These are phyloP conservation scores for Exophiala aquamarina DNA, from an alignment of 2,329 filamentous ascomycete genomes.

Conservation along the genomic window DNA sequence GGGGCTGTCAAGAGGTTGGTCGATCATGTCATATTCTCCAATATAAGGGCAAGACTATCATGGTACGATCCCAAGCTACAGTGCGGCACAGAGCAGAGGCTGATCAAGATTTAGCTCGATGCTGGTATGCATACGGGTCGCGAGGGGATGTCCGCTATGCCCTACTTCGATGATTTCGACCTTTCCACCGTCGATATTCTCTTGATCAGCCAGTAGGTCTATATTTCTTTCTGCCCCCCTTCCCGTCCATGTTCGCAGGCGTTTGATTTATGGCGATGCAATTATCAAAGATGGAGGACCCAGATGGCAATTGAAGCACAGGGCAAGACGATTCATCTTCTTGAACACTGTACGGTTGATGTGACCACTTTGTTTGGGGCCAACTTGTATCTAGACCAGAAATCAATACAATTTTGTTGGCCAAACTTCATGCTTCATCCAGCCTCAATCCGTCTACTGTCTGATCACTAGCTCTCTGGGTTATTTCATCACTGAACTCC, in stretches of 20 bases:
- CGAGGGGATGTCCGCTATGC: constrained; percentile 87
- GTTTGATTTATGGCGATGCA: no score
- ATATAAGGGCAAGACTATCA: constrained; percentile 99
- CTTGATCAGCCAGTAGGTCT: constrained; percentile 96
- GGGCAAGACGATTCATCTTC: no score
- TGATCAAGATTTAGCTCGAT: constrained; percentile 67
- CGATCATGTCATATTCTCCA: constrained; percentile 96
- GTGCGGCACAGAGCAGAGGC: background rate
- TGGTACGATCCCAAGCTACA: constrained; percentile 61
- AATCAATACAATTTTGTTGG: constrained; percentile 29
- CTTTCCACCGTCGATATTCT: constrained; percentile 95
- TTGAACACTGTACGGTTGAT: background rate
- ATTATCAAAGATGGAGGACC: no score
- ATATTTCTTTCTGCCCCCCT: constrained; percentile 14
- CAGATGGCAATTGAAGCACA: no score
- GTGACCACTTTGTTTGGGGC: no score
- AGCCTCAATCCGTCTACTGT: no score
- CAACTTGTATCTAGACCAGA: constrained; percentile 21
- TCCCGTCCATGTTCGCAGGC: background rate
- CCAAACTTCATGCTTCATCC: constrained; percentile 14
- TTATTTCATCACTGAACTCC: no score
- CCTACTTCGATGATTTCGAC: constrained; percentile 98
- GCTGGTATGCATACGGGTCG: constrained; percentile 85
- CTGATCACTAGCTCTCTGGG: constrained; percentile 9
- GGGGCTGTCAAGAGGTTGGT: constrained; percentile 95